These are phyloP conservation scores for Oxytropis ochrocephala DNA, from an alignment of 306 rosid genomes.

Conservation along the genomic window DNA sequence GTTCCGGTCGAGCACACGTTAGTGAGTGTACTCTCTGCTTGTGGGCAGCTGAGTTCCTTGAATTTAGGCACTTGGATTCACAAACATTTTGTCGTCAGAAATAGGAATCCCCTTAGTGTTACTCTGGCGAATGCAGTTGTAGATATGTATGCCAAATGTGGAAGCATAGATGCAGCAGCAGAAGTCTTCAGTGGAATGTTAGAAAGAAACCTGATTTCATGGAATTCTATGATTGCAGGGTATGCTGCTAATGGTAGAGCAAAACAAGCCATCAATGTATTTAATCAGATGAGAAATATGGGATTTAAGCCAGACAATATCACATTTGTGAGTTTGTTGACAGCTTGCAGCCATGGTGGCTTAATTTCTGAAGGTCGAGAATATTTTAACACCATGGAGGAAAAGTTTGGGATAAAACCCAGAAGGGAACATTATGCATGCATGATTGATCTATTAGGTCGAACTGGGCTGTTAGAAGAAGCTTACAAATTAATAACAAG, in stretches of 20 bases:
- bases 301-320: slow-evolving; percentile 47
- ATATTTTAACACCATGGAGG: slow-evolving; percentile 47
- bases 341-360: slow-evolving; percentile 75
- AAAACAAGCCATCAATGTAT: slow-evolving; percentile 40
- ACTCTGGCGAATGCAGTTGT: slow-evolving; percentile 56
- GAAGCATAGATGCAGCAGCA: slow-evolving; percentile 44
- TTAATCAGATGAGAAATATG: slow-evolving; percentile 41
- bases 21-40: slow-evolving; percentile 72
- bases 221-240: slow-evolving; percentile 69
- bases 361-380: slow-evolving; percentile 46
- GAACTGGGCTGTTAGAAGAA: slow-evolving; percentile 55
- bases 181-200: slow-evolving; percentile 43
- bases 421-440: slow-evolving; percentile 62
- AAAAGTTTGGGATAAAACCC: slow-evolving; percentile 46
- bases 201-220: slow-evolving; percentile 51
- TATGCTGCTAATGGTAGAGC: slow-evolving; percentile 61
- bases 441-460: slow-evolving; percentile 63
- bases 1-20: slow-evolving; percentile 52
- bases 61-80: slow-evolving; percentile 57
- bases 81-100: slow-evolving; percentile 23
- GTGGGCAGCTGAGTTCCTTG: slow-evolving; percentile 58
- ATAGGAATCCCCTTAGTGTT: slow-evolving; percentile 24
- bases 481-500: slow-evolving; percentile 51
- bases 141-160: slow-evolving; percentile 84
- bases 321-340: slow-evolving; percentile 60